Percentiles rank a stretch among this genome's conserved stretches.
phyloP scores from a whole-genome alignment of 805 yeast species.

The Lipomyces chichibuensis region DNA sequence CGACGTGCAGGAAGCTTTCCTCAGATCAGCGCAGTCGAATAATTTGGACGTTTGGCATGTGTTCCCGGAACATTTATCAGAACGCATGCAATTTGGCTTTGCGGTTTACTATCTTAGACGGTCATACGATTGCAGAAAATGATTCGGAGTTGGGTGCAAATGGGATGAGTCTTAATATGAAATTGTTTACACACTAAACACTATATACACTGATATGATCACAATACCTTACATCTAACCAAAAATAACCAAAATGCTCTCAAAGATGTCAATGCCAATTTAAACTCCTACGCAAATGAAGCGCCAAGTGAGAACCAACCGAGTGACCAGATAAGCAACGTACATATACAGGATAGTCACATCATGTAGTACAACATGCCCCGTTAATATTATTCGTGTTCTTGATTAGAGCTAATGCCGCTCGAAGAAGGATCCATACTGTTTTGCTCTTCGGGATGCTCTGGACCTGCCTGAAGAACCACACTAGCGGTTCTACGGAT shows the following conservation, averaged over 20 bases:
- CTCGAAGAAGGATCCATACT: background rate
- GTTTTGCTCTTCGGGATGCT: background rate
- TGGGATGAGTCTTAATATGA: background rate
- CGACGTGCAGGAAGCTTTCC: conserved; percentile 53
- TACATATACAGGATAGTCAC: background rate
- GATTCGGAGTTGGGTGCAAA: background rate
- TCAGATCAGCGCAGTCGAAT: conserved; percentile 43
- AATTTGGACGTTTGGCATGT: conserved; percentile 48
- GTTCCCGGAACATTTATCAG: conserved; percentile 43
- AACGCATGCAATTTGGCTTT: conserved; percentile 50
- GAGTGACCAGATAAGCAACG: background rate
- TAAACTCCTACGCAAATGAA: background rate
- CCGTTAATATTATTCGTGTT: background rate
- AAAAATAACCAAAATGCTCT: background rate
- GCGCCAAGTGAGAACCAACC: background rate
- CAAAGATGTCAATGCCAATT: background rate
- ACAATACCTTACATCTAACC: background rate
- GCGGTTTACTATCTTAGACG: conserved; percentile 48
- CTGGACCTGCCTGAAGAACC: background rate
- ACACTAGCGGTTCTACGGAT: background rate
- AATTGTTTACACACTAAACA: background rate
- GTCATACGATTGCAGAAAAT: background rate
- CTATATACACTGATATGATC: background rate
- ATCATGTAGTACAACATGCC: background rate
- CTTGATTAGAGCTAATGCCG: background rate